phyloP scores from a whole-genome alignment of 192 early-diverging fungal genomes.

The Endogone sp. region DNA sequence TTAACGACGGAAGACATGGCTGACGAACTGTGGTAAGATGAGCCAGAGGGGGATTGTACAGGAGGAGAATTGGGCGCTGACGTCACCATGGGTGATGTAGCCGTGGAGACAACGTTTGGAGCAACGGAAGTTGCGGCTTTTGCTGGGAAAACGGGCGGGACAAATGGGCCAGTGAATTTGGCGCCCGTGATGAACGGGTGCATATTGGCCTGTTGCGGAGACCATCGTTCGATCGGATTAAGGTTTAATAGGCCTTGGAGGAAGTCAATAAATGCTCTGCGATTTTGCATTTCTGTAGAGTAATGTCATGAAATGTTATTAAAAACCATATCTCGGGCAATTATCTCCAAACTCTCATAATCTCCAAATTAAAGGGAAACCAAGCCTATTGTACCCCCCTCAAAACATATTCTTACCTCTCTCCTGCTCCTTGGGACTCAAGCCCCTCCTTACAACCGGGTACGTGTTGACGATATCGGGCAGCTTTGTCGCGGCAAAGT shows the following conservation, averaged over 20 bases:
- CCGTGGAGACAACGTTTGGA: background rate
- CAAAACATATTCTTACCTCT: slow-evolving; percentile 49
- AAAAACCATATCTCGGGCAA: too few species aligned
- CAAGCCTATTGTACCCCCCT: too few species aligned
- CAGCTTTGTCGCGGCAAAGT: slow-evolving; percentile 83
- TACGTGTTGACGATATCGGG: slow-evolving; percentile 85
- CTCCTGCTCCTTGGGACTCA: slow-evolving; percentile 62
- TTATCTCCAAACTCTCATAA: too few species aligned
- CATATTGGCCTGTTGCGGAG: slow-evolving; percentile 87
- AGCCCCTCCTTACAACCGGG: slow-evolving; percentile 68
- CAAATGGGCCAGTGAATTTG: slow-evolving; percentile 64
- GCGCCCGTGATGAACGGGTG: slow-evolving; percentile 97
- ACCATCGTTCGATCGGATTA: slow-evolving; percentile 93
- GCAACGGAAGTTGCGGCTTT: slow-evolving; percentile 8
- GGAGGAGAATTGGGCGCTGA: background rate
- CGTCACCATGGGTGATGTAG: slow-evolving; percentile 4
- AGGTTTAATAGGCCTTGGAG: slow-evolving; percentile 83
- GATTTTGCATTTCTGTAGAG: slow-evolving; percentile 74
- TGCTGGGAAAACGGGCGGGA: slow-evolving; percentile 40
- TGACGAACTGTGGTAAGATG: background rate
- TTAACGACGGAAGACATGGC: slow-evolving; percentile 5
- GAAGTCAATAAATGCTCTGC: slow-evolving; percentile 87
- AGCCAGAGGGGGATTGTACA: slow-evolving; percentile 5
- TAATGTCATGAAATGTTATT: too few species aligned
- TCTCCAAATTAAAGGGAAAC: too few species aligned